Percentiles rank a stretch among this genome's conserved stretches.
Conservation (phyloP, 306 rosid genomes). For the Sicyos edulis region DNA sequence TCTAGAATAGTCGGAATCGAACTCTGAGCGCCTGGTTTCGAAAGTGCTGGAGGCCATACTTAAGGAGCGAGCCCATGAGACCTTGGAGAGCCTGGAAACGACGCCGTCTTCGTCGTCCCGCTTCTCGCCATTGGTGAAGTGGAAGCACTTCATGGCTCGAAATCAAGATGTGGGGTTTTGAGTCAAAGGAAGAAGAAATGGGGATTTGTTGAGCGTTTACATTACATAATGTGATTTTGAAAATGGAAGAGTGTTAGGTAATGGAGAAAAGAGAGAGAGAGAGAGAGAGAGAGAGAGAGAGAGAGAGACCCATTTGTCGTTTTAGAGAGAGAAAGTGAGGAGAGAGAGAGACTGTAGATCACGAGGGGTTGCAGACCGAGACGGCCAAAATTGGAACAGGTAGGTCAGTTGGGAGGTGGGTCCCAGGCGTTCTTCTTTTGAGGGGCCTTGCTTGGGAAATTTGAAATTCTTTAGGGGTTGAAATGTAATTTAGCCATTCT, state of each 20-base stretch:
- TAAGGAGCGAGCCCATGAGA: constrained; percentile 92
- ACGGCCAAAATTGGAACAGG: constrained; percentile 6
- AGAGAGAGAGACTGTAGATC: constrained; percentile 22
- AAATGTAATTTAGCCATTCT: neutral
- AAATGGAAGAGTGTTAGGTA: neutral
- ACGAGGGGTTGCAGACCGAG: constrained; percentile 29
- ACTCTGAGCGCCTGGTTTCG: constrained; percentile 60
- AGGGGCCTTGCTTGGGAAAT: constrained; percentile 11
- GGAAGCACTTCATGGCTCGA: constrained; percentile 69
- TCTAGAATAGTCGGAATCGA: constrained; percentile 46
- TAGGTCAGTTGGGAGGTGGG: constrained; percentile 10
- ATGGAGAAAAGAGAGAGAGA: neutral
- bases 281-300: no score
- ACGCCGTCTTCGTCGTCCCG: constrained; percentile 40
- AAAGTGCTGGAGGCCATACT: constrained; percentile 68
- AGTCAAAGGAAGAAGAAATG: constrained; percentile 23
- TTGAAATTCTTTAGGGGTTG: neutral
- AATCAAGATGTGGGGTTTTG: neutral
- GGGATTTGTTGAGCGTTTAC: constrained; percentile 14
- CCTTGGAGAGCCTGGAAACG: constrained; percentile 50
- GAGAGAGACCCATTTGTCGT: constrained; percentile 22
- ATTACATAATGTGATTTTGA: constrained; percentile 16
- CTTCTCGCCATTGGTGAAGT: constrained; percentile 53
- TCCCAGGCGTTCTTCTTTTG: neutral
- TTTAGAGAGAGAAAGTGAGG: constrained; percentile 3